These are phyloP conservation scores for Sphaerostilbella broomeana DNA, from an alignment of 2,329 filamentous ascomycete species.

Conservation along the genomic window DNA sequence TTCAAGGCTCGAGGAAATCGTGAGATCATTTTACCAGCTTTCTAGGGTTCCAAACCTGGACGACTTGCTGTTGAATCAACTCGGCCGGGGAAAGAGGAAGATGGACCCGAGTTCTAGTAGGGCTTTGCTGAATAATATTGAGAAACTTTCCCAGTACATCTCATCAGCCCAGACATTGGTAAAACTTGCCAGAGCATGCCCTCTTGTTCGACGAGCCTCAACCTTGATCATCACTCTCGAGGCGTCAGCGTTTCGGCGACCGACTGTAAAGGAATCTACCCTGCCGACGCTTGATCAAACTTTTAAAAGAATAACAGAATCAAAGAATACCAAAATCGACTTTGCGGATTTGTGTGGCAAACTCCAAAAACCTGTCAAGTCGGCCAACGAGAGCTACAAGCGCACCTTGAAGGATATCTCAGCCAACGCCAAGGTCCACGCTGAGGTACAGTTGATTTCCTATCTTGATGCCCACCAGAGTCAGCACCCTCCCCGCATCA, in stretches of 20 bases:
- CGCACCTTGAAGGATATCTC: not conserved
- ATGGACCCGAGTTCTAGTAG: not conserved
- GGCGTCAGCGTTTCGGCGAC: not conserved
- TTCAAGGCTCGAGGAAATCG: not conserved
- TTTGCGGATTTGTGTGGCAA: not conserved
- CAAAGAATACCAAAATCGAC: not conserved
- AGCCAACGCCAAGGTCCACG: slow-evolving; percentile 14
- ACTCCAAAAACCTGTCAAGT: not conserved
- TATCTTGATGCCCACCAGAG: slow-evolving; percentile 12
- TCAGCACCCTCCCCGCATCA: slow-evolving; percentile 13
- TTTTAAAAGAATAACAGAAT: not conserved
- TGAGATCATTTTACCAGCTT: not conserved
- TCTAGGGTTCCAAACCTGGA: not conserved
- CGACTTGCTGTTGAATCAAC: not conserved
- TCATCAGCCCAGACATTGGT: not conserved
- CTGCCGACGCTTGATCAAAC: not conserved
- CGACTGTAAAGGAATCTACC: not conserved
- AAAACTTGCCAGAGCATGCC: not conserved
- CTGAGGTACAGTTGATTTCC: slow-evolving; percentile 20
- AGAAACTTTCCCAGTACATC: not conserved
- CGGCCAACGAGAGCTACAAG: not conserved
- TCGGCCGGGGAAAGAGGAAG: not conserved
- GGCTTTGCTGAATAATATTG: not conserved
- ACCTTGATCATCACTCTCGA: not conserved
- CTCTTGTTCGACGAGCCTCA: not conserved